phyloP scores from a whole-genome alignment of 1,139 yeast species.

The Nakaseomyces delphensis region DNA sequence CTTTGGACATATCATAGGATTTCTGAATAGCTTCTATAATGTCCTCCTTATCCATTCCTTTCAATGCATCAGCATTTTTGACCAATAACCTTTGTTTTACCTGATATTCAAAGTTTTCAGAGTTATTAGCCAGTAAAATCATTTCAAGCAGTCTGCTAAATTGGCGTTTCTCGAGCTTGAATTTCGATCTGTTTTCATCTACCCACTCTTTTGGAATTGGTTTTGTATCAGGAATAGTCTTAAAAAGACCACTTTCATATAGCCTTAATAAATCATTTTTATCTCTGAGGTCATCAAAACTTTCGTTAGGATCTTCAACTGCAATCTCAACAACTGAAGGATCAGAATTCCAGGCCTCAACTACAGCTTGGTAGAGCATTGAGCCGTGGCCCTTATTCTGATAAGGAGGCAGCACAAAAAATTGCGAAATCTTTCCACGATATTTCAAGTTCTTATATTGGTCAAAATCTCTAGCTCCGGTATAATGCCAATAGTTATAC shows the following conservation, averaged over 20 bases:
- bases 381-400: slow-evolving; percentile 69
- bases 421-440: slow-evolving; percentile 81
- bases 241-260: slow-evolving; percentile 29
- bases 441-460: slow-evolving; percentile 30
- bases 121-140: slow-evolving; percentile 44
- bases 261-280: slow-evolving; percentile 63
- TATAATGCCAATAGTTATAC: slow-evolving; percentile 76
- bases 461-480: slow-evolving; percentile 52
- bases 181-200: slow-evolving; percentile 28
- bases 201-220: slow-evolving; percentile 37
- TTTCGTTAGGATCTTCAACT: slow-evolving; percentile 92
- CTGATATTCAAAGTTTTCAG: slow-evolving; percentile 38
- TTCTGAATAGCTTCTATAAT: slow-evolving; percentile 63
- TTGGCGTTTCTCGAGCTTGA: slow-evolving; percentile 72
- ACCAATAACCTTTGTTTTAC: slow-evolving; percentile 66
- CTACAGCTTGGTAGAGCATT: slow-evolving; percentile 48
- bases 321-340: slow-evolving; percentile 59
- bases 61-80: slow-evolving; percentile 71
- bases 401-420: slow-evolving; percentile 71
- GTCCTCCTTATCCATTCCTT: slow-evolving; percentile 53
- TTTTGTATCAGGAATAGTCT: slow-evolving; percentile 14
- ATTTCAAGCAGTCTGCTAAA: slow-evolving; percentile 71
- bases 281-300: slow-evolving; percentile 86
- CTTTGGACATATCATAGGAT: slow-evolving; percentile 59
- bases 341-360: slow-evolving; percentile 48